A percentile compares a stretch with the other conserved stretches of the same genome.
Evolutionary conservation across 1,284 basidiomycete genomes (phyloP).

Genomic region (Cronartium ribicola): DNA sequence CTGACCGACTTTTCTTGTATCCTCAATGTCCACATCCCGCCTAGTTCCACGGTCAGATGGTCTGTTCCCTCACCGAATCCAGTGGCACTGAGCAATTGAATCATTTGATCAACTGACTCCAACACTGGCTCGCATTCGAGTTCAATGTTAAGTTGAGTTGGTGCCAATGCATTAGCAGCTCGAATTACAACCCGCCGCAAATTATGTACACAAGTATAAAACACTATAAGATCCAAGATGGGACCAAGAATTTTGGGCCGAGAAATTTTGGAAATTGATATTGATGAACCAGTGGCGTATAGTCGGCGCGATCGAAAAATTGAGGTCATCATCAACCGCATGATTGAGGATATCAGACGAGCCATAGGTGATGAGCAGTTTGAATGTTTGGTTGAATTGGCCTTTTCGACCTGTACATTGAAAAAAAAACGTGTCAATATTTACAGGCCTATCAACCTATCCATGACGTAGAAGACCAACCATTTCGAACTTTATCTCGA

Average conservation of each 20-base stretch:
- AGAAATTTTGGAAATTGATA: neutral
- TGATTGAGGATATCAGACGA: constrained; percentile 28
- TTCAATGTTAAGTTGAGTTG: constrained; percentile 12
- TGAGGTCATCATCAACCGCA: constrained; percentile 32
- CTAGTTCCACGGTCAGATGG: constrained; percentile 2
- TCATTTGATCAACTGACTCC: constrained; percentile 7
- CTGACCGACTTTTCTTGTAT: constrained; percentile 17
- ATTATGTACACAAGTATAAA: constrained; percentile 1
- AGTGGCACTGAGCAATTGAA: constrained; percentile 7
- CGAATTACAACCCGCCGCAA: constrained; percentile 6
- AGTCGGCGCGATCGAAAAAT: constrained; percentile 28
- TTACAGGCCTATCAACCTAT: no score
- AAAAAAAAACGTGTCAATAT: neutral
- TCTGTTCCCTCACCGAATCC: neutral
- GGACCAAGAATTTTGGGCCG: constrained; percentile 28
- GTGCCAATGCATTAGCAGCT: constrained; percentile 12
- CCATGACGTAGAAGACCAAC: constrained; percentile 1
- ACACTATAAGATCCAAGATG: constrained; percentile 24
- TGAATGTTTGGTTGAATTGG: neutral
- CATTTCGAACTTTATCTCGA: constrained; percentile 37
- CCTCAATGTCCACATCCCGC: constrained; percentile 13
- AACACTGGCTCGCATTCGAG: constrained; percentile 23
- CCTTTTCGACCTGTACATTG: constrained; percentile 24
- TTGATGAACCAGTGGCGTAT: neutral
- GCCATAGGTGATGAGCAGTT: constrained; percentile 1